Percentiles rank a stretch among this genome's conserved stretches.
Conservation (phyloP, 2,329 filamentous ascomycete genomes). For the Nemania abortiva region DNA sequence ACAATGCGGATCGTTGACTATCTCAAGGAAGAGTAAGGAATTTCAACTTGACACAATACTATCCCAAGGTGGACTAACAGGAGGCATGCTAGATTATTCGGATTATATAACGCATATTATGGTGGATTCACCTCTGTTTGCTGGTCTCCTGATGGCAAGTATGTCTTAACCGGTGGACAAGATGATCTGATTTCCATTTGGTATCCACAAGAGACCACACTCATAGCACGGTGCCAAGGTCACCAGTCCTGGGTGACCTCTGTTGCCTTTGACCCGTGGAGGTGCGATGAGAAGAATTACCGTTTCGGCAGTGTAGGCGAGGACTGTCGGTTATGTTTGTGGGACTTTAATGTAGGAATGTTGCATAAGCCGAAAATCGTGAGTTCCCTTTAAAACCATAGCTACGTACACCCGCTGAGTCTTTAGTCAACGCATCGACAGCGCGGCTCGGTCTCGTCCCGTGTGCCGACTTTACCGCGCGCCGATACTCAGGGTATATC, state of each 20-base stretch:
- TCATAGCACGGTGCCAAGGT: conserved; percentile 93
- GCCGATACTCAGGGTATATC: conserved; percentile 71
- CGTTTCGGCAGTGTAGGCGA: conserved; percentile 96
- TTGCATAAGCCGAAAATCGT: conserved; percentile 89
- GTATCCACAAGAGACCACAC: conserved; percentile 83
- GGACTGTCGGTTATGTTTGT: conserved; percentile 88
- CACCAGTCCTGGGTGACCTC: conserved; percentile 96
- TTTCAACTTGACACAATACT: conserved; percentile 2
- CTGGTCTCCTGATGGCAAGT: conserved; percentile 98
- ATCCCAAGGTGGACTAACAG: conserved; percentile 25
- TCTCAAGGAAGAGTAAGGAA: conserved; percentile 82
- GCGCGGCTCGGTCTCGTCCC: conserved; percentile 66
- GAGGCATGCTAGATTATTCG: conserved; percentile 72
- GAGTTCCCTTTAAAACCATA: conserved; percentile 56
- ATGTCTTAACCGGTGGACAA: conserved; percentile 93
- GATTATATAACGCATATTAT: conserved; percentile 91
- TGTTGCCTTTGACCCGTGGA: conserved; percentile 96
- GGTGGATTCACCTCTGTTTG: conserved; percentile 92
- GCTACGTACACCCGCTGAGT: background rate
- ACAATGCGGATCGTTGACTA: conserved; percentile 92
- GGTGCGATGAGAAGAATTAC: conserved; percentile 95
- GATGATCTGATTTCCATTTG: conserved; percentile 97
- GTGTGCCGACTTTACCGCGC: conserved; percentile 63
- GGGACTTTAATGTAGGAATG: conserved; percentile 99
- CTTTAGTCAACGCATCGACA: conserved; percentile 67